Percentiles rank a stretch among this genome's conserved stretches.
phyloP scores from a whole-genome alignment of 495 filamentous ascomycete genomes.

The Neurospora cerealis region DNA sequence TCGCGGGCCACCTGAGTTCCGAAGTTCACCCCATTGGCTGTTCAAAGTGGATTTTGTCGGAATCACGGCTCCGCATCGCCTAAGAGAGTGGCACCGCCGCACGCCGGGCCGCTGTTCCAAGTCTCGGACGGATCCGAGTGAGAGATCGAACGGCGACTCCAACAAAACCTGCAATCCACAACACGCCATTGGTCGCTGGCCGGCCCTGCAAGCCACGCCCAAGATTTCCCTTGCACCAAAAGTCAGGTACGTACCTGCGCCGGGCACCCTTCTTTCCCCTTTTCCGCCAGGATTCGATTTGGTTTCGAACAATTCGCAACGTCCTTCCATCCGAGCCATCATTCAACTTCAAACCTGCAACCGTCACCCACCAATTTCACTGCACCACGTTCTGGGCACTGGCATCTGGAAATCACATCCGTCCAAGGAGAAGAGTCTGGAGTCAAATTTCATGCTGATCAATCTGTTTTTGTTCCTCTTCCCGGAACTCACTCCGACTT shows the following conservation, averaged over 20 bases:
- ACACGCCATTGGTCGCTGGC: neutral
- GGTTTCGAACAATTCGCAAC: neutral
- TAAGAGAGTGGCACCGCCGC: constrained; percentile 21
- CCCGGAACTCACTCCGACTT: neutral
- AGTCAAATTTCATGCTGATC: neutral
- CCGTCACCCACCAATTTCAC: neutral
- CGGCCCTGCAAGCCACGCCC: neutral
- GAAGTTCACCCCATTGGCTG: neutral
- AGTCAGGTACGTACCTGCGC: neutral
- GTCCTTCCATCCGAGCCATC: neutral
- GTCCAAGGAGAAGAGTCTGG: neutral
- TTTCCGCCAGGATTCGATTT: neutral
- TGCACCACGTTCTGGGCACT: neutral
- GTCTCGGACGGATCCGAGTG: constrained; percentile 9
- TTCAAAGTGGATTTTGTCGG: constrained; percentile 8
- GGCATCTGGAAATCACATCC: neutral
- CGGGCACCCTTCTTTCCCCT: neutral
- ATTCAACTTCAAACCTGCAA: neutral
- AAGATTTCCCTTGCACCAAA: neutral
- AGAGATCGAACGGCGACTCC: neutral
- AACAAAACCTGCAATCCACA: neutral
- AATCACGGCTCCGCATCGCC: constrained; percentile 28
- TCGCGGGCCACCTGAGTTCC: neutral
- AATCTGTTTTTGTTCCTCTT: neutral
- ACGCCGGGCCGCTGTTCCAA: constrained; percentile 27